Evolutionary conservation across 306 rosid genomes (phyloP).

Genomic region (Alnus rubra): DNA sequence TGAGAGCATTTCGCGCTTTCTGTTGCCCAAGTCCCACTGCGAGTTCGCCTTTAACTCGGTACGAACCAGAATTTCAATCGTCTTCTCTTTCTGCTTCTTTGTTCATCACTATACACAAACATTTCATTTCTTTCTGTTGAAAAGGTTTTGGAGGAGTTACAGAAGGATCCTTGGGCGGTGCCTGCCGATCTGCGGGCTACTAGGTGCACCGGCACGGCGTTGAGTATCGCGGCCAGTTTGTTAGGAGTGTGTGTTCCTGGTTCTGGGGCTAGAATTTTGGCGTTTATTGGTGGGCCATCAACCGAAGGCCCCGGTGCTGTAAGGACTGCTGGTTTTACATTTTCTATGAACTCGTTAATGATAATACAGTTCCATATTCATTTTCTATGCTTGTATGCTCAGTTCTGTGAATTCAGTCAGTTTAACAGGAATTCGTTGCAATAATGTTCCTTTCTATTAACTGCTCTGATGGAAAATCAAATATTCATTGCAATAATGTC

Average conservation of each 20-base stretch:
- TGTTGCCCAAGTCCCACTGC: constrained; percentile 79
- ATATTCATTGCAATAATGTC: too few species aligned
- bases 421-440: not conserved
- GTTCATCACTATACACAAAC: too few species aligned
- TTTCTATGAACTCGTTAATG: not conserved
- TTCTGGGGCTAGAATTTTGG: constrained; percentile 89
- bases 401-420: not conserved
- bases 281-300: constrained; percentile 91
- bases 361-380: not conserved
- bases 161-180: constrained; percentile 92
- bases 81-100: not conserved
- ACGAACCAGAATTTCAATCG: constrained; percentile 4
- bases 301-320: constrained; percentile 96
- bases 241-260: constrained; percentile 98
- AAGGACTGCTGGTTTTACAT: constrained; percentile 38
- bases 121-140: constrained; percentile 2
- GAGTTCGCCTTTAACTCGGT: constrained; percentile 84
- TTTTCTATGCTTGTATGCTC: not conserved
- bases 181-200: constrained; percentile 78
- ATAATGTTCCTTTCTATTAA: not conserved
- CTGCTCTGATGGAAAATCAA: too few species aligned
- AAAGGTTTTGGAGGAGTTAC: constrained; percentile 91
- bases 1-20: constrained; percentile 78
- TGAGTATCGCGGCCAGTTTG: constrained; percentile 83
- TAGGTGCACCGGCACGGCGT: constrained; percentile 87